Evolutionary conservation across 441 rosid genomes (phyloP), one percentile per base, ranked within the genome.

Genomic region (Populus hybrid): DNA sequence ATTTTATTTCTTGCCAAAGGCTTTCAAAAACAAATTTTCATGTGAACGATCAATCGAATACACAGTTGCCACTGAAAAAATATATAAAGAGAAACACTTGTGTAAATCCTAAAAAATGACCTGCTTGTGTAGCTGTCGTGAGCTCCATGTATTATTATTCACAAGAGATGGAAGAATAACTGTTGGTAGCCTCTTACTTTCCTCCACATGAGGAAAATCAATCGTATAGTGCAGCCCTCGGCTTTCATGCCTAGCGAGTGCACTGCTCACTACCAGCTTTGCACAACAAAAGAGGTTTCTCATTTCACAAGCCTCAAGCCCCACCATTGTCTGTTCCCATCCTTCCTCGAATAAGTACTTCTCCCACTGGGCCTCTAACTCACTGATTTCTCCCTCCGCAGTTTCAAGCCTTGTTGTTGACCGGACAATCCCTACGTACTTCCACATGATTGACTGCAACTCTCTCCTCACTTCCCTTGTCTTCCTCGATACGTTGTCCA

Each of bases 271-370:
- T 20, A 96, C 98, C 82, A 96, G 87, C 92, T 95, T 95, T 68
- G 98, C 94, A 18, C 98, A 92, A 56, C 98, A 94, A 71, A 96
- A 89, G 77, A 96, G 90, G 88, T 94, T 96, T 83, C 98, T 91
- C 97, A 93, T 88, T 86, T 96, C 98, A 75, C 98, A 94, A 70
- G 95, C 97, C 88, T 94, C 98, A 1, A 88, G 92, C 12, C 87
- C 93, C 7, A 94, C 99, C 94, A 88, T 88, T 12, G 96, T 93
- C 29, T 85, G 94, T 75, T 90, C 87, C 98, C 99, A 96, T 33
- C 99, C 97, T 71, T 75, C 91, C 77, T 93, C 89, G 65, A 93
- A 92, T 75, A 96, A 87, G 83, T 72, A 87, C 68, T 88, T 87
- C 82, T 93, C 98, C 99, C 98, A 96, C 69, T 84, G 80, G 4